Conservation (phyloP, 2,329 filamentous ascomycete species). For the Exophiala aquamarina region DNA sequence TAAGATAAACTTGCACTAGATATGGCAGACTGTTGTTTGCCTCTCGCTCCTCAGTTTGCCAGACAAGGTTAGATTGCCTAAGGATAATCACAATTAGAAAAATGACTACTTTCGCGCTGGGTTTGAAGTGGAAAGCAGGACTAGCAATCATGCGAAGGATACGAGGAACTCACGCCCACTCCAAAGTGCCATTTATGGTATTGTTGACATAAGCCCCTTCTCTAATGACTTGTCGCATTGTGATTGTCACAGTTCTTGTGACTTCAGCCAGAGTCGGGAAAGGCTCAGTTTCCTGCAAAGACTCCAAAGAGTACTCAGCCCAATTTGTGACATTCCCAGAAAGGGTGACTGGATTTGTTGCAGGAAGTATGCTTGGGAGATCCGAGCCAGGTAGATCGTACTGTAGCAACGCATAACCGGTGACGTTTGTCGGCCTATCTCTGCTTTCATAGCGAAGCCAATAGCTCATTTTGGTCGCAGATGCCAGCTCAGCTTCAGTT, state of each 20-base stretch:
- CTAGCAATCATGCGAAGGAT: too few relatives aligned
- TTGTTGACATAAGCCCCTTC: constrained; percentile 17
- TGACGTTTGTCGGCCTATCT: constrained; percentile 28
- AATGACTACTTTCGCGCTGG: background rate
- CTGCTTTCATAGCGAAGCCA: constrained; percentile 39
- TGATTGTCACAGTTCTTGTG: constrained; percentile 51
- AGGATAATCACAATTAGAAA: too few relatives aligned
- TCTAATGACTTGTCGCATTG: constrained; percentile 34
- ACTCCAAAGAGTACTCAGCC: constrained; percentile 30
- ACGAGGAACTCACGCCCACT: constrained; percentile 27
- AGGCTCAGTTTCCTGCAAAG: constrained; percentile 16
- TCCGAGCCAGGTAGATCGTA: constrained; percentile 15
- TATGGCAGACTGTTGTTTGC: constrained; percentile 37
- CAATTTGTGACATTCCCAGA: constrained; percentile 15
- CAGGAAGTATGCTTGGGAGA: constrained; percentile 21
- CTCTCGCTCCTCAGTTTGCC: constrained; percentile 40
- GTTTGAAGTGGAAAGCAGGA: too few relatives aligned
- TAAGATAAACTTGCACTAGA: constrained; percentile 47
- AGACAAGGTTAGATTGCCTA: constrained; percentile 45
- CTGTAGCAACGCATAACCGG: constrained; percentile 31
- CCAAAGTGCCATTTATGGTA: constrained; percentile 25
- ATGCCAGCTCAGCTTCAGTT: constrained; percentile 26
- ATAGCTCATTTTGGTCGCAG: constrained; percentile 48
- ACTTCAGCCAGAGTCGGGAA: constrained; percentile 41
- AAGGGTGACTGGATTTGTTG: constrained; percentile 26